Conservation (phyloP, 352 stramenopile species). For the Phytophthora melonis region DNA sequence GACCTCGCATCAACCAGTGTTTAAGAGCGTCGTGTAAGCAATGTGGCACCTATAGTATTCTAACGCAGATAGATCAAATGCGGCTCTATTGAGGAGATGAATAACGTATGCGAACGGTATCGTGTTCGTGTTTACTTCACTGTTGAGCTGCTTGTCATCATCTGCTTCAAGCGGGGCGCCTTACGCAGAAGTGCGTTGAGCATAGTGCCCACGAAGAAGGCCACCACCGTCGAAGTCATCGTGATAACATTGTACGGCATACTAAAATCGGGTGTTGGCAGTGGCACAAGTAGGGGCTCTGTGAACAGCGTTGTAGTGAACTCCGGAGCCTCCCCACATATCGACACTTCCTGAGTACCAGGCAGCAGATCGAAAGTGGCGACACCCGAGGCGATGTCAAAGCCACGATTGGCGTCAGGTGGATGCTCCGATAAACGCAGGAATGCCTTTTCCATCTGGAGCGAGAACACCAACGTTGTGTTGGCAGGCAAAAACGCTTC, state of each 20-base stretch:
- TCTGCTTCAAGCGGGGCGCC: conserved; percentile 70
- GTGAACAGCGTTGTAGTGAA: conserved; percentile 70
- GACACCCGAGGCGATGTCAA: conserved; percentile 79
- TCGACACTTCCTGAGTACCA: background rate
- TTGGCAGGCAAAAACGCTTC: conserved; percentile 61
- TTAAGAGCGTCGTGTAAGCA: conserved; percentile 37
- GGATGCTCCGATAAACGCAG: conserved; percentile 84
- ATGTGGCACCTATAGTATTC: conserved; percentile 4
- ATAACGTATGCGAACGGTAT: conserved; percentile 32
- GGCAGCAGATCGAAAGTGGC: conserved; percentile 48
- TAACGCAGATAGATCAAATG: conserved; percentile 19
- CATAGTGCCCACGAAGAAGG: conserved; percentile 88
- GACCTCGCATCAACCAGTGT: conserved; percentile 23
- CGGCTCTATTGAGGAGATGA: conserved; percentile 23
- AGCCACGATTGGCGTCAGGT: conserved; percentile 87
- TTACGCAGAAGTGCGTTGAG: conserved; percentile 85
- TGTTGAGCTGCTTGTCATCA: conserved; percentile 47
- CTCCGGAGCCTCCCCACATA: conserved; percentile 15
- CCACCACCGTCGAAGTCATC: conserved; percentile 90
- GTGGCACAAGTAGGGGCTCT: conserved; percentile 80
- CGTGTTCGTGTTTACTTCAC: conserved; percentile 30
- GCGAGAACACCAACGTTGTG: conserved; percentile 65
- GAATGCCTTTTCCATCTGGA: conserved; percentile 88
- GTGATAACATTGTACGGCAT: conserved; percentile 94
- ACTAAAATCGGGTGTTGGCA: conserved; percentile 90